Evolutionary conservation across 352 stramenopile genomes (phyloP).

Genomic region (Lagenidium giganteum): DNA sequence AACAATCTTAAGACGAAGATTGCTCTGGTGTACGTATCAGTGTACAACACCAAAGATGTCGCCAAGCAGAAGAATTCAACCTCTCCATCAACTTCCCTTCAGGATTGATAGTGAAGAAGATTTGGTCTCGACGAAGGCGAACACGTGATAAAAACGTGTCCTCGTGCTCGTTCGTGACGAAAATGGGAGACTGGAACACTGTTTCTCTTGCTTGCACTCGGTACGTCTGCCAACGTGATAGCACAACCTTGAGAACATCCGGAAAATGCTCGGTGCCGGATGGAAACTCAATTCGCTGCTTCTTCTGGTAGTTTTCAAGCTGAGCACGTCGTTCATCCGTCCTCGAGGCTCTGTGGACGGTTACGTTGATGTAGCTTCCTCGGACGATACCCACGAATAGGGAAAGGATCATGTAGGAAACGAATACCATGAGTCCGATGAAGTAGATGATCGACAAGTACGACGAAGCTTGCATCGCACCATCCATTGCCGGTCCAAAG

Average conservation of each 20-base stretch:
- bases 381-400: conserved; percentile 83
- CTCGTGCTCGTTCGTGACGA: conserved; percentile 38
- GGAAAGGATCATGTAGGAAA: conserved; percentile 83
- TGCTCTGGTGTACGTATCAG: conserved; percentile 53
- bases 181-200: conserved; percentile 45
- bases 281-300: conserved; percentile 47
- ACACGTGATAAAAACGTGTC: conserved; percentile 57
- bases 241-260: conserved; percentile 42
- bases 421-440: conserved; percentile 72
- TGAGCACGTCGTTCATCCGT: conserved; percentile 21
- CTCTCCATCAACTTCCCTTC: conserved; percentile 41
- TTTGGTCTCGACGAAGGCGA: conserved; percentile 44
- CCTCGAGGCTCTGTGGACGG: conserved; percentile 30
- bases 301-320: conserved; percentile 37
- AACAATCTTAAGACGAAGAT: conserved; percentile 83
- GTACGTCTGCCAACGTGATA: conserved; percentile 31
- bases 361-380: conserved; percentile 68
- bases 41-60: conserved; percentile 53
- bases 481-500: conserved; percentile 75
- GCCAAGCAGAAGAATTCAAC: conserved; percentile 65
- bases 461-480: conserved; percentile 60
- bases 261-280: conserved; percentile 51
- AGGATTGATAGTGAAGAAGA: conserved; percentile 62
- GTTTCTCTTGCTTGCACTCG: conserved; percentile 21
- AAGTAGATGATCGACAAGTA: conserved; percentile 80